phyloP scores from a whole-genome alignment of 768 basidiomycete species.

The Boletus reticuloceps region DNA sequence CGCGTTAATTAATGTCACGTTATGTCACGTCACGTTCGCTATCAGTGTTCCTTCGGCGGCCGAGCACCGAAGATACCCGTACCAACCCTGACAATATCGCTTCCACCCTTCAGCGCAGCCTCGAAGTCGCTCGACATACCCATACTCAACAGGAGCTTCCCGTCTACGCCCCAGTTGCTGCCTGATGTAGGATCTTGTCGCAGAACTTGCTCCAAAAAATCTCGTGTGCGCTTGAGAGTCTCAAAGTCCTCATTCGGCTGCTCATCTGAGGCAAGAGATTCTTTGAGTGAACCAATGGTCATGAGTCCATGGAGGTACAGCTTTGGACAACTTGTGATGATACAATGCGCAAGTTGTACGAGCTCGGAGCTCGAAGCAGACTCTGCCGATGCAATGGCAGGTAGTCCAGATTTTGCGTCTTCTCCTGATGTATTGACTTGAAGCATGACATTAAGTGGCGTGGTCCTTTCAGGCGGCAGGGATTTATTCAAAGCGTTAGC shows the following conservation, averaged over 20 bases:
- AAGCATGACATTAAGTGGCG: slow-evolving; percentile 76
- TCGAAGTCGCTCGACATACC: slow-evolving; percentile 98
- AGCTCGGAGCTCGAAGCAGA: slow-evolving; percentile 47
- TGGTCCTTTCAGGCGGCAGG: slow-evolving; percentile 51
- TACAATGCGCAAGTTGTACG: slow-evolving; percentile 61
- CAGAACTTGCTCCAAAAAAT: slow-evolving; percentile 51
- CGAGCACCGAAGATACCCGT: slow-evolving; percentile 85
- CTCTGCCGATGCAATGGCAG: slow-evolving; percentile 46
- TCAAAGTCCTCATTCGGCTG: slow-evolving; percentile 74
- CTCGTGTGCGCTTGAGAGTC: slow-evolving; percentile 60
- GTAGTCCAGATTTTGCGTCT: slow-evolving; percentile 81
- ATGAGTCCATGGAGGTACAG: slow-evolving; percentile 85
- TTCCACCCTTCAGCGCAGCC: slow-evolving; percentile 78
- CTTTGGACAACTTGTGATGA: slow-evolving; percentile 70
- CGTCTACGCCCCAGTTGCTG: slow-evolving; percentile 47
- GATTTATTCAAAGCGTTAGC: slow-evolving; percentile 79
- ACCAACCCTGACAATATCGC: slow-evolving; percentile 88
- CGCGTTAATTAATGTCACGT: slow-evolving; percentile 33
- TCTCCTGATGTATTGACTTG: slow-evolving; percentile 98
- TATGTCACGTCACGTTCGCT: slow-evolving; percentile 19
- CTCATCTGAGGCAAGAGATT: slow-evolving; percentile 49
- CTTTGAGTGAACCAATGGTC: slow-evolving; percentile 89
- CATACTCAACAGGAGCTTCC: slow-evolving; percentile 74
- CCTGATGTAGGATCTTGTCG: slow-evolving; percentile 20
- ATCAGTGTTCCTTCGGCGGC: slow-evolving; percentile 44